Percentiles rank a stretch among this genome's conserved stretches.
Evolutionary conservation across 306 rosid genomes (phyloP).

Genomic region (Quercus rubra): DNA sequence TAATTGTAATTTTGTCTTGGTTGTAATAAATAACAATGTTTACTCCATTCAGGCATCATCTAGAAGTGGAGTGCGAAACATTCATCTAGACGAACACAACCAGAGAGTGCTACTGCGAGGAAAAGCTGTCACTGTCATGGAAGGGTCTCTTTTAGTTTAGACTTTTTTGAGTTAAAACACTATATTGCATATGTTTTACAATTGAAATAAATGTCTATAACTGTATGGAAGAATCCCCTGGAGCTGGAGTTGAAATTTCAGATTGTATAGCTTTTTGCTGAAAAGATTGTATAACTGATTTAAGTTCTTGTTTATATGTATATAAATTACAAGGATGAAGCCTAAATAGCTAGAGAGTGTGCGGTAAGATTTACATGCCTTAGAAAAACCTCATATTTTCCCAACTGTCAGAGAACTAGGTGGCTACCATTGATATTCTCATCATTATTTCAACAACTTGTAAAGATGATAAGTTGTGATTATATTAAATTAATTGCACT

Average conservation of each 20-base stretch:
- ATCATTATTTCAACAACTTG: too few relatives aligned
- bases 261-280: too few relatives aligned
- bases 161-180: background rate
- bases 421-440: too few relatives aligned
- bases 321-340: too few relatives aligned
- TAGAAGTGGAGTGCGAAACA: conserved; percentile 57
- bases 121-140: conserved; percentile 68
- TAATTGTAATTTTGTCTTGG: conserved; percentile 2
- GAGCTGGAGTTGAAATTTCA: conserved; percentile 4
- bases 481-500: too few relatives aligned
- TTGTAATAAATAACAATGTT: background rate
- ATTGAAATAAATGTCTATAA: background rate
- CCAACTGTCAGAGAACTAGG: too few relatives aligned
- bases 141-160: conserved; percentile 57
- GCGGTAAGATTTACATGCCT: too few relatives aligned
- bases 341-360: too few relatives aligned
- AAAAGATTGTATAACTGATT: too few relatives aligned
- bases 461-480: too few relatives aligned
- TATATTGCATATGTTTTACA: background rate
- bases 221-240: conserved; percentile 11
- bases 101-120: conserved; percentile 65
- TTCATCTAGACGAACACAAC: conserved; percentile 57
- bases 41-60: conserved; percentile 55
- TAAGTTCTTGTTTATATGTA: too few relatives aligned
- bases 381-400: too few relatives aligned